phyloP scores from a whole-genome alignment of 139 green algal species.

The Closterium sp. region DNA sequence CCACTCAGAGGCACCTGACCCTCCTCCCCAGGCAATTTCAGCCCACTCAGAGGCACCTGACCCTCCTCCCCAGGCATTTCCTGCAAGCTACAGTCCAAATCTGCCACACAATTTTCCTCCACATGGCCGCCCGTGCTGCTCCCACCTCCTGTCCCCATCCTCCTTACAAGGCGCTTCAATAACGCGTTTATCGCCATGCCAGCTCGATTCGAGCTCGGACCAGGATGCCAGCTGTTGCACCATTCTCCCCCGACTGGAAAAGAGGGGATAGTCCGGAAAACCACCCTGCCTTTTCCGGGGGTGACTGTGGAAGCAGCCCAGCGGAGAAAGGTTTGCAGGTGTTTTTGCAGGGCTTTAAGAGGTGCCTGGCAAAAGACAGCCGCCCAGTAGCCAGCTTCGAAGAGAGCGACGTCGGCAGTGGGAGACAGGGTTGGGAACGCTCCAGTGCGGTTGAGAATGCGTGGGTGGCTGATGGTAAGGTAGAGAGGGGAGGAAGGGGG shows the following conservation, averaged over 20 bases:
- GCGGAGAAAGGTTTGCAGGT: not conserved
- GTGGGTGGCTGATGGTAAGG: not conserved
- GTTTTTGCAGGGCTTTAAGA: not conserved
- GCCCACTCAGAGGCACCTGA: no score
- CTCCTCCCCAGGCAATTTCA: no score
- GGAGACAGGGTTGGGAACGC: not conserved
- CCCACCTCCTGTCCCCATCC: no score
- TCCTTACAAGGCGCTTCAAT: not conserved
- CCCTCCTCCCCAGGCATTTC: no score
- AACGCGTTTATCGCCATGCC: not conserved
- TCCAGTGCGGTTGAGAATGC: not conserved
- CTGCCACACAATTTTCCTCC: no score
- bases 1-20: no score
- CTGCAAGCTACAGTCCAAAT: no score
- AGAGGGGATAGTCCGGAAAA: not conserved
- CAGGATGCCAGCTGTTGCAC: not conserved
- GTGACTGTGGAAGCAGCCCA: not conserved
- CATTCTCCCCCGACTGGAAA: not conserved
- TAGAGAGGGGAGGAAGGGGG: not conserved
- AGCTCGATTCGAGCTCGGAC: not conserved
- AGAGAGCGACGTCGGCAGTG: not conserved
- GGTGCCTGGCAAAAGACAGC: not conserved
- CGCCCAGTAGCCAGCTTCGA: not conserved
- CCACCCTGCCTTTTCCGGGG: not conserved
- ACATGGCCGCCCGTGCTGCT: no score